These are phyloP conservation scores for Elongisporangium anandrum DNA, from an alignment of 352 stramenopile genomes.

Conservation along the genomic window DNA sequence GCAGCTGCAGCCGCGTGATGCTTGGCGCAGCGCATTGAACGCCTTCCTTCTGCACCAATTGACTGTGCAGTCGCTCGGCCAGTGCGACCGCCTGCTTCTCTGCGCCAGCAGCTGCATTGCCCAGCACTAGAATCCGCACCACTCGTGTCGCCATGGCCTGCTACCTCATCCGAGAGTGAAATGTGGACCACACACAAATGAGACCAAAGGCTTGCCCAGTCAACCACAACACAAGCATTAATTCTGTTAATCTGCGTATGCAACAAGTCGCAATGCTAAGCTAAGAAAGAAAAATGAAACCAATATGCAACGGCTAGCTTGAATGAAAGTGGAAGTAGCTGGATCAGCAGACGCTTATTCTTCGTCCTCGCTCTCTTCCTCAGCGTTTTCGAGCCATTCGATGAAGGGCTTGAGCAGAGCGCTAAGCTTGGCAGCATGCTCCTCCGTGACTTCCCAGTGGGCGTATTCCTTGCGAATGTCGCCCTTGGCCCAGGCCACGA, in stretches of 20 bases:
- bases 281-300: background rate
- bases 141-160: background rate
- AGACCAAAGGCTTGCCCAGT: background rate
- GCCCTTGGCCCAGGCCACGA: constrained; percentile 89
- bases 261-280: background rate
- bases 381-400: constrained; percentile 96
- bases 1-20: constrained; percentile 33
- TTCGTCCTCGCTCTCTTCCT: constrained; percentile 83
- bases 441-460: constrained; percentile 87
- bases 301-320: background rate
- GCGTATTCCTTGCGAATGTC: constrained; percentile 74
- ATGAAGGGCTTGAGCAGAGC: constrained; percentile 92
- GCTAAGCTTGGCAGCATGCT: constrained; percentile 83
- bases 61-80: constrained; percentile 24
- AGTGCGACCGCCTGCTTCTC: constrained; percentile 76
- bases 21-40: constrained; percentile 4
- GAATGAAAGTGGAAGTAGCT: background rate
- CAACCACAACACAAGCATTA: background rate
- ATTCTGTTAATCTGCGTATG: background rate
- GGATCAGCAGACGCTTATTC: constrained; percentile 23
- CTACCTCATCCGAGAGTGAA: background rate
- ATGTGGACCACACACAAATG: background rate
- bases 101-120: constrained; percentile 64
- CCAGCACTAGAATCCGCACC: constrained; percentile 52
- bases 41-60: constrained; percentile 1